phyloP scores from a whole-genome alignment of 2,329 filamentous ascomycete species.

The Delphinella strobiligena region DNA sequence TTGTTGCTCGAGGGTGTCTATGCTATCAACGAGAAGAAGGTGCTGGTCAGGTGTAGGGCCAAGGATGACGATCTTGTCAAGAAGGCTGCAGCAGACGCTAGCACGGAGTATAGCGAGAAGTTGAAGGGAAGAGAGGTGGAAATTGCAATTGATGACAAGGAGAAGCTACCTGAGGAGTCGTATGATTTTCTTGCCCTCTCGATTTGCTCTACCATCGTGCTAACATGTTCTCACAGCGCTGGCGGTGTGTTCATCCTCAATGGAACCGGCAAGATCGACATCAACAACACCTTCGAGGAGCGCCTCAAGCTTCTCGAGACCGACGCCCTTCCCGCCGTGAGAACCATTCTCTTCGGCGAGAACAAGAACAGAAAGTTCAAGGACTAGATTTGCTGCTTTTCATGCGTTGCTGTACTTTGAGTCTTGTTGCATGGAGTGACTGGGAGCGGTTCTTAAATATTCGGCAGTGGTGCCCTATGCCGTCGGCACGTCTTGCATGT shows the following conservation, averaged over 20 bases:
- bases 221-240: constrained; percentile 43
- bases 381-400: constrained; percentile 45
- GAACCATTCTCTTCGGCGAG: constrained; percentile 79
- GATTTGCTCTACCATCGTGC: neutral
- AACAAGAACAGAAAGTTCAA: constrained; percentile 94
- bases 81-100: constrained; percentile 65
- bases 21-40: constrained; percentile 67
- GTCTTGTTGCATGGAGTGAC: neutral
- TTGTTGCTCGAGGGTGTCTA: constrained; percentile 85
- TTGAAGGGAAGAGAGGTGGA: constrained; percentile 53
- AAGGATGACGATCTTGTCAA: constrained; percentile 64
- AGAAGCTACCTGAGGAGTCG: constrained; percentile 70
- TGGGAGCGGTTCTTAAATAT: neutral
- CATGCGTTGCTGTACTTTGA: neutral
- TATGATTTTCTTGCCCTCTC: constrained; percentile 39
- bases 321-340: constrained; percentile 71
- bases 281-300: constrained; percentile 97
- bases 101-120: constrained; percentile 73
- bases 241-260: constrained; percentile 75
- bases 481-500: neutral
- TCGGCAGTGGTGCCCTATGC: too few relatives aligned
- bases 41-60: constrained; percentile 65
- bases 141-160: constrained; percentile 63
- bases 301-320: constrained; percentile 75
- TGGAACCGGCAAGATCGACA: constrained; percentile 84